A percentile compares a stretch with the other conserved stretches of the same genome.
Evolutionary conservation across 345 rosid species (phyloP).

Genomic region (Hypericum androsaemum): DNA sequence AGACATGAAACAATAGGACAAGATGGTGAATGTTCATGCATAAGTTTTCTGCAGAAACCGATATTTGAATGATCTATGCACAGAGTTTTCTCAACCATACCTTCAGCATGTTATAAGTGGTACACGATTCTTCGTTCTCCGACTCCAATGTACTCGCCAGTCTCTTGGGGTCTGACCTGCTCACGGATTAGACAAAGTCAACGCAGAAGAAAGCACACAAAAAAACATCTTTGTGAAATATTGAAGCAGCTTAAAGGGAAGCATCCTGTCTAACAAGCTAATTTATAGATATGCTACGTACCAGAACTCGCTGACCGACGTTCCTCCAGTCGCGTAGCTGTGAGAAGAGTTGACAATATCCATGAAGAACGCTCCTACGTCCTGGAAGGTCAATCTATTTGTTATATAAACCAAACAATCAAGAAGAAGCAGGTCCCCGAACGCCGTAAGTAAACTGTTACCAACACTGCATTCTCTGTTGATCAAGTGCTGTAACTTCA

Average conservation of each 20-base stretch:
- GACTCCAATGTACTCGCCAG: conserved; percentile 45
- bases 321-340: conserved; percentile 91
- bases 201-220: not conserved
- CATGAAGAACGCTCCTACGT: conserved; percentile 66
- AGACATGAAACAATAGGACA: too few relatives aligned
- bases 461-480: too few relatives aligned
- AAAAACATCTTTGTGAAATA: too few relatives aligned
- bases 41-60: too few relatives aligned
- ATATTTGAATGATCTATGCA: too few relatives aligned
- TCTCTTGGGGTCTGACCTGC: conserved; percentile 77
- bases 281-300: conserved; percentile 16
- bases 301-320: conserved; percentile 81
- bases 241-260: too few relatives aligned
- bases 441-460: too few relatives aligned
- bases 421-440: too few relatives aligned
- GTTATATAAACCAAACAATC: too few relatives aligned
- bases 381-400: conserved; percentile 25
- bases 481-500: too few relatives aligned
- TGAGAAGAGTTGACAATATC: conserved; percentile 76
- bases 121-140: conserved; percentile 88
- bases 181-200: conserved; percentile 4
- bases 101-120: conserved; percentile 97
- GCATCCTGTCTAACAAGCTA: too few relatives aligned
- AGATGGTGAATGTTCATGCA: too few relatives aligned
- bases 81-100: conserved; percentile 18